Base-by-base conservation (phyloP, 257 asterid genomes). In the Rubia yunnanensis region DNA sequence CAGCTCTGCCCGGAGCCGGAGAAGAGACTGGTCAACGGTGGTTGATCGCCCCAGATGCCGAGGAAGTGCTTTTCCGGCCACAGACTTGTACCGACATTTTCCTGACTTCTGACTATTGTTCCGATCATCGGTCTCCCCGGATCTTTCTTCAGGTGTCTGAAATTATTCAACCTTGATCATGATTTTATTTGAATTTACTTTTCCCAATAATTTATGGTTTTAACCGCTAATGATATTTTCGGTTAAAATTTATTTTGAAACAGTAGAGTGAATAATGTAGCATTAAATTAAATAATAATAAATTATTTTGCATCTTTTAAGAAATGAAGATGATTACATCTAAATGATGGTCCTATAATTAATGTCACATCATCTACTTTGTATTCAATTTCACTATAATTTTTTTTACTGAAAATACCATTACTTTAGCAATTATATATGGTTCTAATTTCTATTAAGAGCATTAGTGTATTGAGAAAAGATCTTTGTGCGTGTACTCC, bases 1-100 rank as follows among this genome's bases (percentile, higher is more conserved):
- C 92, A 8, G 66, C 57, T 50, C 63, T 79, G 8, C 32, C 38
- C 9, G 41, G 28, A 41, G 57, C 23, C 22, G 65, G 38, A 31
- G 74, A 38, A 4, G 64, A 55, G 28, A 36, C 30, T 57, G 77
- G 57, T 64, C 54, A 48, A 22, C 69, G 68, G 64, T 27, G 36
- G 50, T 9, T 63, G 38, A 77, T 48, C 52, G 54, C 27, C 2
- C 69, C 62, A 63, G 74, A 22, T 59, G 76, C 70, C 22, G 72
- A 72, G 27, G 86, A 72, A 53, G 80, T 81, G 38, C 77, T 77
- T 56, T 78, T 41, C 73, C 84, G 84, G 65, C 87, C 82, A 23
- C 72, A 38, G 49, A 85, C 88, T 24, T 81, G 83, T 55, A 31
- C 75, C 14, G 83, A 85, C 30, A 34, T 83, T 35, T 83, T 81